Evolutionary conservation across 208 protist genomes (phyloP), one percentile per base, ranked within the genome.

Genomic region (Crithidia expoeki): DNA sequence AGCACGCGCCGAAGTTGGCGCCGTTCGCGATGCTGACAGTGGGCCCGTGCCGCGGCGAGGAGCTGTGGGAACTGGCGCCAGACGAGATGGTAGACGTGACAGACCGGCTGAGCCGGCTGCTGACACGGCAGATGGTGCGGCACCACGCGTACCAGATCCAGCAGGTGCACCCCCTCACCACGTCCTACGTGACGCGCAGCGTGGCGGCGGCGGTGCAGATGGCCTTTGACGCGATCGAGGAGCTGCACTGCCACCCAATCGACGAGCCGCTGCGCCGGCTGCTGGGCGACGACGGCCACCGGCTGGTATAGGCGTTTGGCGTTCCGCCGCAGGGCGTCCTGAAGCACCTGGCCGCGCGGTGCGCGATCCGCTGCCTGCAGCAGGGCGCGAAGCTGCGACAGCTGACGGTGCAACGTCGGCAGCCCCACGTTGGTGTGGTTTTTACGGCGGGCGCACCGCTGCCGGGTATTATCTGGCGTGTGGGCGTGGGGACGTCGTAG

Each of bases 1-100:
- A 2, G 0, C 60, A 94, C 80, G 91, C 91, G 2, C 91, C 91
- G 2, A 92, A 90, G 60, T 36, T 47, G 49, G 59, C 81, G 17
- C 88, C 91, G 6, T 94, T 96, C 72, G 88, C 85, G 16, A 80
- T 94, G 51, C 55, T 85, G 51, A 81, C 85, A 53, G 72, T 96
- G 56, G 91, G 91, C 5, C 74, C 77, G 12, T 84, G 76, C 68
- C 74, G 83, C 68, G 80, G 74, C 38, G 82, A 89, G 70, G 70
- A 84, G 51, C 66, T 96, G 55, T 94, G 85, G 86, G 80, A 89
- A 23, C 70, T 88, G 9, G 82, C 81, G 6, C 65, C 85, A 6
- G 81, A 91, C 6, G 57, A 76, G 42, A 92, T 90, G 86, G 79
- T 69, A 32, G 57, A 49, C 23, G 84, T 91, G 17, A 90, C 72